Evolutionary conservation across 148 eudicot genomes (phyloP), one percentile per base, ranked within the genome.

Genomic region (Linanthus parryae): DNA sequence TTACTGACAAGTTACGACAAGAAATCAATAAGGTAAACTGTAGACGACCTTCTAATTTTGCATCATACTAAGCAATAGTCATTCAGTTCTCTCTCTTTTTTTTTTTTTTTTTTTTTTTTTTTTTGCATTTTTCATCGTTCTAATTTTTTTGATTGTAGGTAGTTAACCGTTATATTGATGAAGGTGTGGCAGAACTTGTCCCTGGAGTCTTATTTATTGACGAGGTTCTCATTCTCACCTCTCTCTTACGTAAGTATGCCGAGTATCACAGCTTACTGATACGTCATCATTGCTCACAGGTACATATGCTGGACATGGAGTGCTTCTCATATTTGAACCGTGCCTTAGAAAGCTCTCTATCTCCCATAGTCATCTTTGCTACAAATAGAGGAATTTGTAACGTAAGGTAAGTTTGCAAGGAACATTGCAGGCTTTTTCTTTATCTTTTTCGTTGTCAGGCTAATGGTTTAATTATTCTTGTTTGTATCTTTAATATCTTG

Each of bases 251-350:
- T n/a, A 26, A 15, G 52, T 52, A 35, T 62, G 43, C 39, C 33
- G 30, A 31, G 40, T 9, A 45, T 60, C 44, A 38, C 30, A 37
- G 24, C 14, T 18, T 30, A 8, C 34, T 12, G 29, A n/a, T 38
- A n/a, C 48, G 36, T 37, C 38, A 42, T 41, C 43, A 26, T 18
- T 12, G 4, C 37, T 58, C 55, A 41, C 77, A 94, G 99, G 99
- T 88, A 9, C 96, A 88, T 66, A 88, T 94, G 99, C 85, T 94
- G 73, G 99, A 94, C 56, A 84, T 88, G 60, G 96, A 84, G 64
- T 94, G 99, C 66, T 94, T 94, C 73, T 94, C 99, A 19, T 94
- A 88, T 67, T 60, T 94, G 69, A 94, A 94, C 44, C 96, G 95
- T 57, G 96, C 96, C 23, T 63, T 94, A 40, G 99, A 94, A 66